These are phyloP conservation scores for Sugiyamaella paludigena DNA, from an alignment of 1,139 yeast species.

Conservation along the genomic window DNA sequence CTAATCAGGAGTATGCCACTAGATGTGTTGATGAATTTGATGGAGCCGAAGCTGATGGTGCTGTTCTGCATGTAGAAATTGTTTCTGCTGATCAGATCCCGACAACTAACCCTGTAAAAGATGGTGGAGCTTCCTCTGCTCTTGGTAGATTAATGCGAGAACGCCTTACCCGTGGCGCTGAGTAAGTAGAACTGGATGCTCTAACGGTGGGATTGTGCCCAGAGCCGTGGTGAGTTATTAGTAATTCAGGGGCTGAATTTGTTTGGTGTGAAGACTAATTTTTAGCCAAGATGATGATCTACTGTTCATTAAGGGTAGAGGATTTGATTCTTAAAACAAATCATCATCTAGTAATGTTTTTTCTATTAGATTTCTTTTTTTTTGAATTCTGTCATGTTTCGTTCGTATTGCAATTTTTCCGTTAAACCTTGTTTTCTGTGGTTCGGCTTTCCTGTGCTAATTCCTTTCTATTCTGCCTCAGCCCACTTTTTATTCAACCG, in stretches of 20 bases:
- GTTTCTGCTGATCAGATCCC: neutral
- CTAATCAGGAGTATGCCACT: slow-evolving; percentile 19
- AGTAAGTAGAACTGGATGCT: too few species aligned
- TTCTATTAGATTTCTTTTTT: too few species aligned
- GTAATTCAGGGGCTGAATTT: neutral
- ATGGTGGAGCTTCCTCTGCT: neutral
- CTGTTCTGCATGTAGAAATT: slow-evolving; percentile 18
- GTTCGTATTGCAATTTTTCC: too few species aligned
- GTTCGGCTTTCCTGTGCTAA: too few species aligned
- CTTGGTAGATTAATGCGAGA: neutral
- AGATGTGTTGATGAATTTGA: slow-evolving; percentile 15
- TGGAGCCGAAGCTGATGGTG: slow-evolving; percentile 18
- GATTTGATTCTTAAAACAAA: slow-evolving; percentile 1
- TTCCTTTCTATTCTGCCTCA: too few species aligned
- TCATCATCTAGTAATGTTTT: too few species aligned
- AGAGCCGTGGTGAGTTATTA: too few species aligned
- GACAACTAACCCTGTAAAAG: neutral
- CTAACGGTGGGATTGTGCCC: too few species aligned
- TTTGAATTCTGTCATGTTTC: too few species aligned
- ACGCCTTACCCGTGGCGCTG: neutral
- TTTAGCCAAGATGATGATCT: slow-evolving; percentile 5
- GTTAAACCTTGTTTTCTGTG: too few species aligned
- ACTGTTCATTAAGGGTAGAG: slow-evolving; percentile 15
- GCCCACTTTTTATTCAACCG: too few species aligned
- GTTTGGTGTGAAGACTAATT: neutral